Percentiles rank a stretch among this genome's conserved stretches.
These are phyloP conservation scores for Rhodotorula kratochvilovae DNA, from an alignment of 768 basidiomycete species.

Conservation along the genomic window DNA sequence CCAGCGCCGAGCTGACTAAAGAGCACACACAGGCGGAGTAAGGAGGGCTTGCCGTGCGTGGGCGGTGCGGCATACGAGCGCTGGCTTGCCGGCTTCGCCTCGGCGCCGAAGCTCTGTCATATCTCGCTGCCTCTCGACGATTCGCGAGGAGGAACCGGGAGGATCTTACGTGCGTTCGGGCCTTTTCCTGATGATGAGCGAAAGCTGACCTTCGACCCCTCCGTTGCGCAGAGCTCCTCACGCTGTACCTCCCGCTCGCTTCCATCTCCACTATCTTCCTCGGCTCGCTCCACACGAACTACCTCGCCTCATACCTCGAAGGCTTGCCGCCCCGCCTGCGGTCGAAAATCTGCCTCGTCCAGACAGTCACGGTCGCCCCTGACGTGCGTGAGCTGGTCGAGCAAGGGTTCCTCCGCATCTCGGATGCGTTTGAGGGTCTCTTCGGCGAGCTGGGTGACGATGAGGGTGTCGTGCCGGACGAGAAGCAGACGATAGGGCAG, in stretches of 20 bases:
- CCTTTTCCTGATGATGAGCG: background rate
- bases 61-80: background rate
- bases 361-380: slow-evolving; percentile 1
- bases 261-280: slow-evolving; percentile 9
- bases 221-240: slow-evolving; percentile 1
- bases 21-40: background rate
- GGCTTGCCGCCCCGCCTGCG: background rate
- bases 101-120: background rate
- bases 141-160: too few species aligned
- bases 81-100: background rate
- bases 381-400: background rate
- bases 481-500: too few species aligned
- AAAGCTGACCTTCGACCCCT: rapidly evolving
- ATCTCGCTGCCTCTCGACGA: background rate
- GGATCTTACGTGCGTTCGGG: background rate
- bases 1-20: too few species aligned
- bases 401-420: background rate
- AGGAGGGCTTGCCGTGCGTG: background rate
- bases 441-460: background rate
- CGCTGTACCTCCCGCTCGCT: slow-evolving; percentile 1
- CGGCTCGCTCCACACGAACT: slow-evolving; percentile 10
- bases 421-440: background rate
- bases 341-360: slow-evolving; percentile 1
- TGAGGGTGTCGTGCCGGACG: background rate
- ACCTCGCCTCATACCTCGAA: slow-evolving; percentile 6